phyloP scores from a whole-genome alignment of 2,329 filamentous ascomycete species.

The Colletotrichum salicis region DNA sequence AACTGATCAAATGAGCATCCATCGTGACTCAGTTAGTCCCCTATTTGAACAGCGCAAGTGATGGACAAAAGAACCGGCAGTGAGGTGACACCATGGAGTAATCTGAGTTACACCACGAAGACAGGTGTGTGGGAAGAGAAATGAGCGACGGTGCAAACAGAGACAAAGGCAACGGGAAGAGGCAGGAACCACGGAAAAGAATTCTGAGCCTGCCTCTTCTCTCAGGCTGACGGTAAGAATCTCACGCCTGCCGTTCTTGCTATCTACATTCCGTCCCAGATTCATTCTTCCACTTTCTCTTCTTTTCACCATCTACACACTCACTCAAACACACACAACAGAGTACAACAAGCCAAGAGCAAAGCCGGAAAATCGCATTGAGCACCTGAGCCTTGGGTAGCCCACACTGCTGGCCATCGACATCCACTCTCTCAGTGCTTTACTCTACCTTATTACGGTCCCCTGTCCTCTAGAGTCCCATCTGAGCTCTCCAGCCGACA shows the following conservation, averaged over 20 bases:
- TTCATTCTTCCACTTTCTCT: background rate
- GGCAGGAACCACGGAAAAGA: background rate
- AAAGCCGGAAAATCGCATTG: conserved; percentile 6
- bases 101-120: background rate
- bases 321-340: background rate
- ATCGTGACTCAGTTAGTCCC: background rate
- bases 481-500: conserved; percentile 6
- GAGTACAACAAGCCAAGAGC: background rate
- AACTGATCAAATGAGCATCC: background rate
- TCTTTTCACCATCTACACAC: background rate
- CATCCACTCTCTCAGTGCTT: conserved; percentile 7
- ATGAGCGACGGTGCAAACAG: background rate
- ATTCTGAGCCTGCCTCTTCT: background rate
- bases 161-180: background rate
- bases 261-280: background rate
- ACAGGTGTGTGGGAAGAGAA: background rate
- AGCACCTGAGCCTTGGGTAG: background rate
- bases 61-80: background rate
- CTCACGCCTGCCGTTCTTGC: background rate
- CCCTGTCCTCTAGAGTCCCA: conserved; percentile 8
- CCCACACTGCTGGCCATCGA: background rate
- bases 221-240: background rate
- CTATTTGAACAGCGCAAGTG: background rate
- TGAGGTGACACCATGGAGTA: conserved; percentile 2
- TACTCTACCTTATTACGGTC: background rate